A percentile compares a stretch with the other conserved stretches of the same genome.
These are phyloP conservation scores for Fusarium pseudonygamai DNA, from an alignment of 2,329 filamentous ascomycete genomes.

Conservation along the genomic window DNA sequence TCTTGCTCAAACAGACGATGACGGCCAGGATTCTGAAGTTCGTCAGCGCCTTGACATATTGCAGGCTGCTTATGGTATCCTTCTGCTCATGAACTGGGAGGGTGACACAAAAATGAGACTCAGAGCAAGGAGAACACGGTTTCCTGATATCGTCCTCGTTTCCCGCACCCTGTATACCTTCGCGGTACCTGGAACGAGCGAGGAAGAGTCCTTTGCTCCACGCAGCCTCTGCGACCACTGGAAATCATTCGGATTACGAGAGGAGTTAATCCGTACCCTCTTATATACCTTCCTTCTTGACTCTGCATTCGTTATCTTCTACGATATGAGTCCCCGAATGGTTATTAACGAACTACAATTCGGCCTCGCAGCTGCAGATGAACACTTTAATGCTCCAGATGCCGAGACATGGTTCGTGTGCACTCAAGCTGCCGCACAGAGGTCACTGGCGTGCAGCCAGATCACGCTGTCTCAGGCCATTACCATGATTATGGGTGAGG, in stretches of 20 bases:
- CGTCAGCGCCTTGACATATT: background rate
- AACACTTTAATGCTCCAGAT: slow-evolving; percentile 4
- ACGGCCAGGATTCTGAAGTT: background rate
- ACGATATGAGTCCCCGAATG: slow-evolving; percentile 21
- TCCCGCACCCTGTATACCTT: background rate
- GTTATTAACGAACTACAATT: slow-evolving; percentile 8
- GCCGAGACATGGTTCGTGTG: background rate
- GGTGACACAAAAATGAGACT: background rate
- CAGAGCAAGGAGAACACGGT: background rate
- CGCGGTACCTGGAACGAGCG: background rate
- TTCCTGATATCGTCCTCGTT: background rate
- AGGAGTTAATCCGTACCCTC: slow-evolving; percentile 21
- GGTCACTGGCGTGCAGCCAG: too few species aligned
- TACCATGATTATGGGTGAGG: background rate
- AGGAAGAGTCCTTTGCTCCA: background rate
- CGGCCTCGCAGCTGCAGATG: slow-evolving; percentile 1
- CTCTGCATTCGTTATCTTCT: slow-evolving; percentile 25
- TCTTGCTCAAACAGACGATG: background rate
- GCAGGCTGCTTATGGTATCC: background rate
- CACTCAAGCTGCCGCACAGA: background rate
- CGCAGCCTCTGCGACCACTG: background rate
- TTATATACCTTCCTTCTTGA: slow-evolving; percentile 23
- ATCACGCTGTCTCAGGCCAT: background rate
- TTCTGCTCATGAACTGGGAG: background rate
- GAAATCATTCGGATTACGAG: background rate